Evolutionary conservation across 2,329 filamentous ascomycete genomes (phyloP).

Genomic region (Ceratocystis alfenasii): DNA sequence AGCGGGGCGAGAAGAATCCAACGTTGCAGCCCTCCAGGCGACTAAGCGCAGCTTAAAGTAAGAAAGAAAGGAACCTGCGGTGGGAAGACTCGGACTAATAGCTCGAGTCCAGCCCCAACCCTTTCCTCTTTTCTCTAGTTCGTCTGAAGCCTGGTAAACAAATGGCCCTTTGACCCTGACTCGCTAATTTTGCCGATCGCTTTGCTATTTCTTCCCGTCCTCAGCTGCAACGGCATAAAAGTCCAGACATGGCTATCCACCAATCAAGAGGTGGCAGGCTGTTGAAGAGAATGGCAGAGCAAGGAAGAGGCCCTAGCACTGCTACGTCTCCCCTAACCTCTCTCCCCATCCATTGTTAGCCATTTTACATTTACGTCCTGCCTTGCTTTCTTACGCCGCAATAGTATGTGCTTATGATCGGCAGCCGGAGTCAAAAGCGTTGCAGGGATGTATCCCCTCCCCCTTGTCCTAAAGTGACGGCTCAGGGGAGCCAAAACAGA

Average conservation of each 20-base stretch:
- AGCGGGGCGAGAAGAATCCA: not conserved
- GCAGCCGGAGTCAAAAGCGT: no score
- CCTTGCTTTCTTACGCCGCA: no score
- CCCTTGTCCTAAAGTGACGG: not conserved
- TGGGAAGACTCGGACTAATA: not conserved
- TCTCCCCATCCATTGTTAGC: no score
- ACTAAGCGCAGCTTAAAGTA: not conserved
- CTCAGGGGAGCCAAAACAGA: not conserved
- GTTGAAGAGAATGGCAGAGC: no score
- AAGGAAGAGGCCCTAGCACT: no score
- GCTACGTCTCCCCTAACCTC: no score
- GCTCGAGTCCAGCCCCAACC: not conserved
- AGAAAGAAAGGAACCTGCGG: not conserved
- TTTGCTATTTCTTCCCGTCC: not conserved
- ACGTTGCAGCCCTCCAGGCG: no score
- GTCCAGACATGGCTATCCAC: not conserved
- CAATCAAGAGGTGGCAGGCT: not conserved
- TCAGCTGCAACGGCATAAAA: slow-evolving; percentile 2
- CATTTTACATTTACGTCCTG: no score
- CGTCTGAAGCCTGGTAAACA: no score
- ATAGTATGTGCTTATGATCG: no score
- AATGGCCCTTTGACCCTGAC: not conserved
- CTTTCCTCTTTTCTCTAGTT: no score
- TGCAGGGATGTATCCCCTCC: not conserved
- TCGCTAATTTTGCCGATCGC: slow-evolving; percentile 4